Conservation (phyloP, 2,329 filamentous ascomycete genomes). For the Drechslerella stenobrocha region DNA sequence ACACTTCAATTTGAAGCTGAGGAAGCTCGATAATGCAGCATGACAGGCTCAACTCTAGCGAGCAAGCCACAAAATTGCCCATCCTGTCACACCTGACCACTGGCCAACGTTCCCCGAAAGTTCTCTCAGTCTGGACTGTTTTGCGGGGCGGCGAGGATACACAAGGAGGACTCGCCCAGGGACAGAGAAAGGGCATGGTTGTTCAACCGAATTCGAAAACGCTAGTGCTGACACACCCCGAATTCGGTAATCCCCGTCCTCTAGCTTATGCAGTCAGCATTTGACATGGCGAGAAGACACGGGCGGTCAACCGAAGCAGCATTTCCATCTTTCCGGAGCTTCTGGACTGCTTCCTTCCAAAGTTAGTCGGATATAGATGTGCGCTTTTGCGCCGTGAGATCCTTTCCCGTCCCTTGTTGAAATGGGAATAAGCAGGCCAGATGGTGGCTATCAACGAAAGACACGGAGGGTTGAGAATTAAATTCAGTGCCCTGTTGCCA, state of each 20-base stretch:
- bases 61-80: conserved; percentile 33
- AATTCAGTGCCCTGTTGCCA: neutral
- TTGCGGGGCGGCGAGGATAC: neutral
- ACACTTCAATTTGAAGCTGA: conserved; percentile 3
- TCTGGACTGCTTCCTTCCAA: neutral
- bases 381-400: neutral
- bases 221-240: conserved; percentile 48
- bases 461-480: neutral
- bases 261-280: conserved; percentile 48
- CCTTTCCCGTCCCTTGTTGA: neutral
- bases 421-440: no score
- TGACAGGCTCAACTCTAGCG: conserved; percentile 38
- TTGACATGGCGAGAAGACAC: conserved; percentile 37
- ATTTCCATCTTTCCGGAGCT: conserved; percentile 10
- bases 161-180: conserved; percentile 29
- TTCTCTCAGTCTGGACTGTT: neutral
- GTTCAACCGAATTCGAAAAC: conserved; percentile 22
- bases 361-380: neutral
- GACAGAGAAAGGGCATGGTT: conserved; percentile 15
- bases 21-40: conserved; percentile 22
- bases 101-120: neutral
- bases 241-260: conserved; percentile 48
- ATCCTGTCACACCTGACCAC: conserved; percentile 11
- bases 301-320: conserved; percentile 16
- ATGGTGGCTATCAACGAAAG: neutral